Evolutionary conservation across 257 asterid species (phyloP).

Genomic region (Solanum pimpinellifolium): DNA sequence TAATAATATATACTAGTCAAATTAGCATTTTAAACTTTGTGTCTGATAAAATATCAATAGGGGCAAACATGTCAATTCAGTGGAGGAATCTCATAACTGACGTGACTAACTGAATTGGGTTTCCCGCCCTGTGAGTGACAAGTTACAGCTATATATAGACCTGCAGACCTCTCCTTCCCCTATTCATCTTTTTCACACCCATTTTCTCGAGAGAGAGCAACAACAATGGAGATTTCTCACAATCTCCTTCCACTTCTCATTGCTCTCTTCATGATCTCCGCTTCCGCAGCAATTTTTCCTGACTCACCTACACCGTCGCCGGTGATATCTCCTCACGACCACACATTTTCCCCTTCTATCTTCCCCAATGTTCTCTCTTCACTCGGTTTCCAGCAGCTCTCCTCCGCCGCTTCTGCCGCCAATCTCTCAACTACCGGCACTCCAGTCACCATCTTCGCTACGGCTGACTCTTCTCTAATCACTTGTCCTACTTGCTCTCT

Average conservation of each 20-base stretch:
- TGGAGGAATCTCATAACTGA: background rate
- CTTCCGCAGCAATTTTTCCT: conserved; percentile 8
- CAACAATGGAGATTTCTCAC: conserved; percentile 30
- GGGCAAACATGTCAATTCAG: background rate
- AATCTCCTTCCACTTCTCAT: conserved; percentile 28
- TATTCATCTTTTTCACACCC: background rate
- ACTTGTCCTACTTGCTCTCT: conserved; percentile 61
- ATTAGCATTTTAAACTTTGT: background rate
- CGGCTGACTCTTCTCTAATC: conserved; percentile 69
- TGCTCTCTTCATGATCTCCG: conserved; percentile 24
- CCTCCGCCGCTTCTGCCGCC: conserved; percentile 40
- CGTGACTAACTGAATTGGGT: background rate
- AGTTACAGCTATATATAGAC: background rate
- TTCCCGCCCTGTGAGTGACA: background rate
- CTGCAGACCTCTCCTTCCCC: background rate
- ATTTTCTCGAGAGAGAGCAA: background rate
- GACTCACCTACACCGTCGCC: conserved; percentile 21
- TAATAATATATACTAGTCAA: background rate
- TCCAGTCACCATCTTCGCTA: conserved; percentile 74
- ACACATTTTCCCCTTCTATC: conserved; percentile 26
- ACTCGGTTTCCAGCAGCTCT: conserved; percentile 73
- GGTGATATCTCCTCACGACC: conserved; percentile 33
- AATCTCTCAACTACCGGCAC: conserved; percentile 46
- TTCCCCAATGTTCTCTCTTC: conserved; percentile 57
- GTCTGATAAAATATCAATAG: background rate